Evolutionary conservation across 208 protist species (phyloP).

Genomic region (Trypanosoma lewisi): DNA sequence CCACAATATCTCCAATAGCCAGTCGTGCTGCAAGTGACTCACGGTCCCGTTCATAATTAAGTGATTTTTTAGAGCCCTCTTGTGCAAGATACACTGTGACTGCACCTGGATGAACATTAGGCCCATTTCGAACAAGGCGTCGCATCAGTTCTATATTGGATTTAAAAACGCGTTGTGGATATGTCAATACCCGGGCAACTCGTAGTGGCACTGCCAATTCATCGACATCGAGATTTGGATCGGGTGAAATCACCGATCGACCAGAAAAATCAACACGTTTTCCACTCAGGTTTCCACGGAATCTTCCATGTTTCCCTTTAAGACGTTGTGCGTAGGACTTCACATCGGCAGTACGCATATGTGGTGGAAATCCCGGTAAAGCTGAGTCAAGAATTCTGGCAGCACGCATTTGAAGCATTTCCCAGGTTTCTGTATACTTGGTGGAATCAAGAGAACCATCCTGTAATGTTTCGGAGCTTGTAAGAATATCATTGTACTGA

Average conservation of each 20-base stretch:
- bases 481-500: conserved; percentile 92
- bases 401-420: conserved; percentile 94
- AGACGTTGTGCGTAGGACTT: conserved; percentile 96
- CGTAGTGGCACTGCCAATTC: conserved; percentile 97
- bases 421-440: conserved; percentile 94
- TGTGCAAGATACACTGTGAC: conserved; percentile 90
- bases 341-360: conserved; percentile 58
- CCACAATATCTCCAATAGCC: conserved; percentile 96
- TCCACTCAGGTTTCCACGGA: conserved; percentile 98
- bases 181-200: conserved; percentile 98
- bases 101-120: conserved; percentile 96
- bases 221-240: conserved; percentile 98
- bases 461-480: conserved; percentile 76
- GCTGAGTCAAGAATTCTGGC: conserved; percentile 84
- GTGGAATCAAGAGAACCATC: conserved; percentile 68
- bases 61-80: conserved; percentile 76
- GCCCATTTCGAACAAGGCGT: conserved; percentile 95
- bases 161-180: conserved; percentile 95
- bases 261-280: conserved; percentile 99
- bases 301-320: conserved; percentile 99
- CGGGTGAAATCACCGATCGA: conserved; percentile 99
- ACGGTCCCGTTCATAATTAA: conserved; percentile 67
- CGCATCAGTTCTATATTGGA: conserved; percentile 94
- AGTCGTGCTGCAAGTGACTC: conserved; percentile 81
- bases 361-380: conserved; percentile 75